Conservation (phyloP, 176 grass and related monocot genomes). For the Ensete ventricosum region DNA sequence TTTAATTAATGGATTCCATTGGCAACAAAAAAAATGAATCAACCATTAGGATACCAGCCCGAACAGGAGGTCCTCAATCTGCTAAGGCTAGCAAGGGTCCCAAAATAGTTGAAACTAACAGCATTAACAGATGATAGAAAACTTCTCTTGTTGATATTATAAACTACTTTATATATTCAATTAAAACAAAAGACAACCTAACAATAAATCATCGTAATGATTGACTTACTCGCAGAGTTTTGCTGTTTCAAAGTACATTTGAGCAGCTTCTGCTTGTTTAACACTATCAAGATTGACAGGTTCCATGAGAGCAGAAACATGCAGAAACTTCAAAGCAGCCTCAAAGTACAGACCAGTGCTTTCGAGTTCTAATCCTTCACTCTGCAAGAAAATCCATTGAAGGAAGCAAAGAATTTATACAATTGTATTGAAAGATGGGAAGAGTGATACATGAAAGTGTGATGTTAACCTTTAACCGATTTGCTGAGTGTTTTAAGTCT, state of each 20-base stretch:
- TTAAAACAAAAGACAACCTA: neutral
- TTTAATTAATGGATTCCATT: too few species aligned
- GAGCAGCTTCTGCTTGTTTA: slow-evolving; percentile 51
- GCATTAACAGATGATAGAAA: neutral
- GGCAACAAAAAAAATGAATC: neutral
- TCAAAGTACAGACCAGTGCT: slow-evolving; percentile 74
- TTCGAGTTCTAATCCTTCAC: slow-evolving; percentile 49
- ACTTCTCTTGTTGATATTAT: neutral
- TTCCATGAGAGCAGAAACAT: slow-evolving; percentile 65
- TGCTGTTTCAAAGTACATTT: slow-evolving; percentile 79
- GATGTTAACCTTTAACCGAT: slow-evolving; percentile 65
- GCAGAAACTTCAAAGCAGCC: slow-evolving; percentile 79
- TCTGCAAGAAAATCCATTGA: slow-evolving; percentile 30
- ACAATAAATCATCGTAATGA: neutral
- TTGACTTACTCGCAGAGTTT: slow-evolving; percentile 74
- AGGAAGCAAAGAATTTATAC: neutral
- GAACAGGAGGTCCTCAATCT: neutral
- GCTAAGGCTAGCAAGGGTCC: neutral
- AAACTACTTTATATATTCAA: neutral
- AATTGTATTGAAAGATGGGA: neutral
- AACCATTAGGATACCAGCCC: neutral
- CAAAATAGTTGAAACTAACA: neutral
- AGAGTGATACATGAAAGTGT: neutral
- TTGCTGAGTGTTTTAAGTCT: slow-evolving; percentile 65
- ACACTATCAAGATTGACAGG: slow-evolving; percentile 46